Evolutionary conservation across 306 rosid species (phyloP).

Genomic region (Gillenia trifoliata): DNA sequence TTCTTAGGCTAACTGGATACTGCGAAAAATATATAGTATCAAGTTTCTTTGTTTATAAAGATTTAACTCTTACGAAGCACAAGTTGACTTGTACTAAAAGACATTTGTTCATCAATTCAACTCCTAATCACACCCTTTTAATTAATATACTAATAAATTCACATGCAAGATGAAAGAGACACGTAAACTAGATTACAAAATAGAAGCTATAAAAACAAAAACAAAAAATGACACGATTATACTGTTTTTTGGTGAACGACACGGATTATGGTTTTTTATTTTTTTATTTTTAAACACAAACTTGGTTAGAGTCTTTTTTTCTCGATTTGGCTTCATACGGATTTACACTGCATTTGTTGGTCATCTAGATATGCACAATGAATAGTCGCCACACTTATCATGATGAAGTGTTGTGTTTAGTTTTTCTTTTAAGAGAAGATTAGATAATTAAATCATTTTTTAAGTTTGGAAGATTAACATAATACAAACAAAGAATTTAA

Average conservation of each 20-base stretch:
- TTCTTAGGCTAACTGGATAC: no score
- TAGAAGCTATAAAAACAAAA: neutral
- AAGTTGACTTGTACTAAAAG: no score
- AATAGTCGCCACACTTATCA: neutral
- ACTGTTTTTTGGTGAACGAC: neutral
- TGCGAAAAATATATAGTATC: no score
- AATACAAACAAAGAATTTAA: constrained; percentile 3
- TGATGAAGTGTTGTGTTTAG: neutral
- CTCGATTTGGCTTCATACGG: neutral
- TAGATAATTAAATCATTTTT: constrained; percentile 4
- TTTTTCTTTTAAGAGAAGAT: neutral
- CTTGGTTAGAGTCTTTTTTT: neutral
- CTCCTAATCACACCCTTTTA: neutral
- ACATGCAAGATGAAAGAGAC: neutral
- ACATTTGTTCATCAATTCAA: neutral
- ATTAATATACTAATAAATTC: neutral
- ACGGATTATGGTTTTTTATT: neutral
- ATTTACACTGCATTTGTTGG: constrained; percentile 6
- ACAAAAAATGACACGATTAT: neutral
- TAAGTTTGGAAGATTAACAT: neutral
- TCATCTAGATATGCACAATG: neutral
- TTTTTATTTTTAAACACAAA: neutral
- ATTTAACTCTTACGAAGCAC: no score
- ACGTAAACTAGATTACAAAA: neutral
- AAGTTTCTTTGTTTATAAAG: no score